These are phyloP conservation scores for Pythium rhizo-oryzae DNA, from an alignment of 352 stramenopile genomes.

Conservation along the genomic window DNA sequence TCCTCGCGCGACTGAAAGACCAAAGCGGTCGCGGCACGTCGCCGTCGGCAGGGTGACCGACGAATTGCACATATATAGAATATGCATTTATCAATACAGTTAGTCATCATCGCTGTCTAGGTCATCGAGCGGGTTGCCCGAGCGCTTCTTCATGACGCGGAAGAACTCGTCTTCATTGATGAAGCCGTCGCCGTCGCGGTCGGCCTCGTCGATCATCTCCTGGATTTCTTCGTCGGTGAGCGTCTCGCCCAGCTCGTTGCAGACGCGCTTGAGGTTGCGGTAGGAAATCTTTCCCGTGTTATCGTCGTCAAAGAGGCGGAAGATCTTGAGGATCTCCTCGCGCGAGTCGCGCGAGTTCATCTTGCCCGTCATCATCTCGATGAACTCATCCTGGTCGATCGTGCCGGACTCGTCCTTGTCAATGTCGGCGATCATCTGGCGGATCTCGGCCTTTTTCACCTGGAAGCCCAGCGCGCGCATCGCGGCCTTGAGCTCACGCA, in stretches of 20 bases:
- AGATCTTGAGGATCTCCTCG: slow-evolving; percentile 95
- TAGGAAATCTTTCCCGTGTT: slow-evolving; percentile 95
- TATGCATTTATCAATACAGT: neutral
- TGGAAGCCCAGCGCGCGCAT: slow-evolving; percentile 95
- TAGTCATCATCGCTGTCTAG: slow-evolving; percentile 91
- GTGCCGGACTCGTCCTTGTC: slow-evolving; percentile 92
- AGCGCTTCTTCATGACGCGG: slow-evolving; percentile 95
- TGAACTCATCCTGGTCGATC: slow-evolving; percentile 93
- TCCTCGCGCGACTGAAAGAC: slow-evolving; percentile 38
- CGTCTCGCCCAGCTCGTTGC: slow-evolving; percentile 76
- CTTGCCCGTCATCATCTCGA: slow-evolving; percentile 95
- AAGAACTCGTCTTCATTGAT: slow-evolving; percentile 97
- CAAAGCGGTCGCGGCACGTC: slow-evolving; percentile 13
- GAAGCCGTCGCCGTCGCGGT: slow-evolving; percentile 91
- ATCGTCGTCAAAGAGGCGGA: slow-evolving; percentile 96
- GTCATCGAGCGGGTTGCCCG: slow-evolving; percentile 92
- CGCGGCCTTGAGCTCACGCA: slow-evolving; percentile 93
- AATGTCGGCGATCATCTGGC: slow-evolving; percentile 93
- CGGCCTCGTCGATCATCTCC: slow-evolving; percentile 96
- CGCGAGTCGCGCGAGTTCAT: slow-evolving; percentile 91
- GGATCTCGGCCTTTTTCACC: slow-evolving; percentile 93
- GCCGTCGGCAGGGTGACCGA: slow-evolving; percentile 11
- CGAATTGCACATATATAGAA: neutral
- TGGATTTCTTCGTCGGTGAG: slow-evolving; percentile 85
- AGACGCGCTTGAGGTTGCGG: slow-evolving; percentile 94